A percentile compares a stretch with the other conserved stretches of the same genome.
These are phyloP conservation scores for Penicillium bialowiezense DNA, from an alignment of 495 filamentous ascomycete species.

Conservation along the genomic window DNA sequence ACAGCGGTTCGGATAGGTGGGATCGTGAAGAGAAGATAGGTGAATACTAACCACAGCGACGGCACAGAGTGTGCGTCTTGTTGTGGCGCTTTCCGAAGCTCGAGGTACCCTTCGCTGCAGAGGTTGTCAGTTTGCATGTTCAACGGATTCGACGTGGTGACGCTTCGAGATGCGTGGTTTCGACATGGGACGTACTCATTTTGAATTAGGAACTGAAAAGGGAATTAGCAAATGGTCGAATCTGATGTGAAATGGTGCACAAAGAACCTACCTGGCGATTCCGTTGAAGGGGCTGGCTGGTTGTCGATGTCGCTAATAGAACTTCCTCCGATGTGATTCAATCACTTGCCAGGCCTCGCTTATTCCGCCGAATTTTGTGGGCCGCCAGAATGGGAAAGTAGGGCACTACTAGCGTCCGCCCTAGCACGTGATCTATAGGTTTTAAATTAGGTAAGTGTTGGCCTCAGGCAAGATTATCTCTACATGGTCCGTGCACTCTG, in stretches of 20 bases:
- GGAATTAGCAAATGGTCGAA: conserved; percentile 16
- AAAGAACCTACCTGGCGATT: conserved; percentile 48
- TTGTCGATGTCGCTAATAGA: conserved; percentile 49
- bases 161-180: conserved; percentile 25
- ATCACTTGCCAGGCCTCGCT: neutral
- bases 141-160: conserved; percentile 20
- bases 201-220: conserved; percentile 54
- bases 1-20: conserved; percentile 17
- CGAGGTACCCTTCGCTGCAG: conserved; percentile 86
- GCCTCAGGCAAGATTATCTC: too few relatives aligned
- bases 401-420: too few relatives aligned
- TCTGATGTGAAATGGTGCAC: neutral
- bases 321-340: conserved; percentile 30
- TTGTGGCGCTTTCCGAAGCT: conserved; percentile 99
- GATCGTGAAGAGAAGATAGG: conserved; percentile 15
- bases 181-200: conserved; percentile 57
- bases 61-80: conserved; percentile 99
- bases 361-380: too few relatives aligned
- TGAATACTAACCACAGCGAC: conserved; percentile 89
- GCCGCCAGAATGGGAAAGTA: too few relatives aligned
- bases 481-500: too few relatives aligned
- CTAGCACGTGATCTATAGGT: too few relatives aligned
- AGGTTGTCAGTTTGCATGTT: conserved; percentile 43
- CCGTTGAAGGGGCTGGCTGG: conserved; percentile 50
- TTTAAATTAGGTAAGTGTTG: too few relatives aligned